Conservation (phyloP, 495 filamentous ascomycete species). For the Penicillium antarcticum region DNA sequence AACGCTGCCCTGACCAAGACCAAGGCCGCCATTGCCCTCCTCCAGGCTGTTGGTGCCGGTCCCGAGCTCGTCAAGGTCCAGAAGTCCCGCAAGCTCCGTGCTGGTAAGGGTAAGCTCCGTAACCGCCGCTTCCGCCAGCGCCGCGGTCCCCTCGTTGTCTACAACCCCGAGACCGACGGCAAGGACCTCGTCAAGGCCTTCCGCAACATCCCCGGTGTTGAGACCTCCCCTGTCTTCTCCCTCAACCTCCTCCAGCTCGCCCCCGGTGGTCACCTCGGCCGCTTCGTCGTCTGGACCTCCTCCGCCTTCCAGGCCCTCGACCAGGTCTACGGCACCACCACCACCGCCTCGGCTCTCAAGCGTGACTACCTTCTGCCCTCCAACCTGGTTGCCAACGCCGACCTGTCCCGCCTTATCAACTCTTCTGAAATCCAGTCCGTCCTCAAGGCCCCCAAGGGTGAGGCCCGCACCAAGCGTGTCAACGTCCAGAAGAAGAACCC, state of each 20-base stretch:
- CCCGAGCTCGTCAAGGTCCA: conserved; percentile 91
- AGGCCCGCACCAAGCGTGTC: conserved; percentile 83
- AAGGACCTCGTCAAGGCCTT: conserved; percentile 87
- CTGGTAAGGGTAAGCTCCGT: conserved; percentile 97
- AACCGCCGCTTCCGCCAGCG: conserved; percentile 94
- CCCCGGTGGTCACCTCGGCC: conserved; percentile 96
- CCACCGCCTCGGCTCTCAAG: conserved; percentile 81
- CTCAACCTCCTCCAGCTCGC: conserved; percentile 99
- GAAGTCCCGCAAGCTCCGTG: conserved; percentile 87
- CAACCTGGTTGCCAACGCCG: conserved; percentile 83
- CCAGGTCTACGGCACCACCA: conserved; percentile 90
- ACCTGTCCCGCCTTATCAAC: conserved; percentile 96
- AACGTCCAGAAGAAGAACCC: conserved; percentile 99
- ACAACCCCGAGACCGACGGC: conserved; percentile 89
- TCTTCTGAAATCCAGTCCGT: conserved; percentile 96
- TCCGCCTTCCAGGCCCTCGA: conserved; percentile 94
- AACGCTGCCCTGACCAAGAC: conserved; percentile 79
- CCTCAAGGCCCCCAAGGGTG: conserved; percentile 82
- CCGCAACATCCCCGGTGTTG: conserved; percentile 97
- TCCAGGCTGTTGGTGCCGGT: conserved; percentile 86
- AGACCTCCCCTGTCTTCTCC: conserved; percentile 90
- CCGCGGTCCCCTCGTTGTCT: conserved; percentile 94
- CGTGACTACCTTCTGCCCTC: conserved; percentile 96
- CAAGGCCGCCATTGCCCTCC: conserved; percentile 76
- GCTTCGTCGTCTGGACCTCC: conserved; percentile 98